Conservation (phyloP, 2,329 filamentous ascomycete genomes). For the Colletotrichum falcatum region DNA sequence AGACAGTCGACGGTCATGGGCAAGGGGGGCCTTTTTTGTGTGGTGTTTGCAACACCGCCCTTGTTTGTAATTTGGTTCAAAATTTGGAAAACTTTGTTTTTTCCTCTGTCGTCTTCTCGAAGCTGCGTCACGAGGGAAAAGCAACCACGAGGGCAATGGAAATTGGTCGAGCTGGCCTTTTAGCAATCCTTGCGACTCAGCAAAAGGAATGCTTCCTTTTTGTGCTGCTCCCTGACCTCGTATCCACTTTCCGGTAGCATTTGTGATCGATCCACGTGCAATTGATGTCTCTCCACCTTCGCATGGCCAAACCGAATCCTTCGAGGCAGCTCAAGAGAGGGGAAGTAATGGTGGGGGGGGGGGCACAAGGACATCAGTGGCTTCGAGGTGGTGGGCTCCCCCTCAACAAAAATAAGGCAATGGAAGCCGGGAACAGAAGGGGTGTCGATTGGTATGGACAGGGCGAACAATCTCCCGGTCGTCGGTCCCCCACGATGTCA, state of each 20-base stretch:
- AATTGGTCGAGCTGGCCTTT: slow-evolving; percentile 12
- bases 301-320: background rate
- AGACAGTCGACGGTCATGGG: slow-evolving; percentile 27
- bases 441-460: slow-evolving; percentile 36
- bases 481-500: slow-evolving; percentile 18
- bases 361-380: background rate
- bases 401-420: background rate
- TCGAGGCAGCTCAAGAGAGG: background rate
- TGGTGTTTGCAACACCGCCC: slow-evolving; percentile 17
- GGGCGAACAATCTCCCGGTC: slow-evolving; percentile 13
- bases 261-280: slow-evolving; percentile 3
- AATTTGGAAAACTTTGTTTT: slow-evolving; percentile 16
- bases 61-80: slow-evolving; percentile 33
- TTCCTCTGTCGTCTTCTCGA: background rate
- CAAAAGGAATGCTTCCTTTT: slow-evolving; percentile 13
- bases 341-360: background rate
- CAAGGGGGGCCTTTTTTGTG: background rate
- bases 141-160: slow-evolving; percentile 28
- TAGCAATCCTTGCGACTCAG: slow-evolving; percentile 6
- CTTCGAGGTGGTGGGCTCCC: slow-evolving; percentile 9
- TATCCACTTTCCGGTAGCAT: slow-evolving; percentile 15
- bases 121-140: slow-evolving; percentile 36
- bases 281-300: background rate
- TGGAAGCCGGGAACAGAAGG: slow-evolving; percentile 1
- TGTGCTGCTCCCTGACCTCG: background rate